phyloP scores from a whole-genome alignment of 2,329 filamentous ascomycete genomes.

The Lecanicillium sp. region DNA sequence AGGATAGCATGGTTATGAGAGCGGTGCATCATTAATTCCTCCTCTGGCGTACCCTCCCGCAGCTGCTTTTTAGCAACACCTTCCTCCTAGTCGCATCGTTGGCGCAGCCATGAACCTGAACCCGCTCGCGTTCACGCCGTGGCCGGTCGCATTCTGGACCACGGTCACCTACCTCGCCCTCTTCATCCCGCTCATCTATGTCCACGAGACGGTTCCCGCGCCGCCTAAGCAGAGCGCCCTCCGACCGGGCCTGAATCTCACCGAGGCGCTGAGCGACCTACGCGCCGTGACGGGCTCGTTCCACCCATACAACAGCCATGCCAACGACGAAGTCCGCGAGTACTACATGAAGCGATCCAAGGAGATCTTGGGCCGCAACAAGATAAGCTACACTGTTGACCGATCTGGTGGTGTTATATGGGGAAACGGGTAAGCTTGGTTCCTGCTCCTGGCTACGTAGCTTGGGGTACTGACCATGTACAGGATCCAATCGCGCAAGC shows the following conservation, averaged over 20 bases:
- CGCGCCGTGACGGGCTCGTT: constrained; percentile 65
- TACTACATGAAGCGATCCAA: constrained; percentile 68
- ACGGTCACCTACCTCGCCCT: constrained; percentile 71
- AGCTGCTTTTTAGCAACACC: too few relatives aligned
- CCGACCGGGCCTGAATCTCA: constrained; percentile 65
- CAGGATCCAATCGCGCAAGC: not conserved
- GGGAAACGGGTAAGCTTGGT: constrained; percentile 5
- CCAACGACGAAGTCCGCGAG: constrained; percentile 71
- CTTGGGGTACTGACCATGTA: too few relatives aligned
- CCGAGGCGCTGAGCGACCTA: constrained; percentile 81
- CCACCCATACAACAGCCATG: constrained; percentile 82
- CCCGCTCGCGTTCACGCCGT: constrained; percentile 69
- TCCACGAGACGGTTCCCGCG: constrained; percentile 65
- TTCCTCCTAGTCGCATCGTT: too few relatives aligned
- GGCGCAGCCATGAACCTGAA: constrained; percentile 30
- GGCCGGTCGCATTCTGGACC: constrained; percentile 75
- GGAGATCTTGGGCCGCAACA: constrained; percentile 59
- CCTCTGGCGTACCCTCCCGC: too few relatives aligned
- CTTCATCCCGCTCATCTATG: constrained; percentile 60
- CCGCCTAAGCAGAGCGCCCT: constrained; percentile 40
- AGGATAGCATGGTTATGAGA: too few relatives aligned
- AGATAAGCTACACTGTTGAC: constrained; percentile 38
- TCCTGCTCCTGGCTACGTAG: constrained; percentile 10
- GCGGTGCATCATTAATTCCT: too few relatives aligned
- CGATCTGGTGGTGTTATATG: constrained; percentile 22